Evolutionary conservation across 2,329 filamentous ascomycete genomes (phyloP), one percentile per base, ranked within the genome.

Genomic region (Ilyonectria robusta): DNA sequence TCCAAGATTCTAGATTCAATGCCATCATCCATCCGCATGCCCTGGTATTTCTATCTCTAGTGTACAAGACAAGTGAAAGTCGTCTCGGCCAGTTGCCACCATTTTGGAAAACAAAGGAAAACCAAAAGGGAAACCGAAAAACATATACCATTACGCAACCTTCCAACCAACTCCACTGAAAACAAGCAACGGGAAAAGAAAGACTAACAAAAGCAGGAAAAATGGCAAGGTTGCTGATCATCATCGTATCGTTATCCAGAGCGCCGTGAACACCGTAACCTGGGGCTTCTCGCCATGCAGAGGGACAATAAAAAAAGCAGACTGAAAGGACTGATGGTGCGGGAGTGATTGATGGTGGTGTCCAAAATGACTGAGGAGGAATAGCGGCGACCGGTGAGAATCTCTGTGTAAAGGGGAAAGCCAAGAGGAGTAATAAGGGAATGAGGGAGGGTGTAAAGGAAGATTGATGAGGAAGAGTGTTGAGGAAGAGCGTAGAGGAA

Each of bases 21-120:
- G 61, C 58, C 59, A 37, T 50, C 60, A 64, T 71, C 65, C 70
- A 69, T 48, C 66, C 54, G 42, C 54, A 40, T 68, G 65, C 60
- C 47, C 59, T 74, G 68, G 70, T 74, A 76, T 76, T 62, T 76
- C 72, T 75, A 76, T 76, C 66, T 76, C 74, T 76, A 76, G 58
- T 75, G 63, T 74, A 74, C 68, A 76, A 75, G 70, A 71, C 68
- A 70, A 71, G 71, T 47, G 62, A 64, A 69, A 61, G 55, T 69
- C 53, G 46, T 66, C 42, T 59, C 51, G 57, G 55, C 64, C 53
- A 61, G 11, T 48, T 65, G 33, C 70, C 70, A 66, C 67, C 69
- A 65, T 69, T 76, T 75, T 75, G 37, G 51, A 37, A 58, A 40
- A 53, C 44, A 64, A 55, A 48, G n/a, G 31, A 56, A 65, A 50